A percentile compares a stretch with the other conserved stretches of the same genome.
These are phyloP conservation scores for Malus domestica DNA, from an alignment of 306 rosid genomes.

Conservation along the genomic window ASM211411v1 NC_041803.1:3807001-3807500, in stretches of 20 bases:
- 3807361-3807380: slow-evolving; percentile 86
- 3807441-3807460: slow-evolving; percentile 96
- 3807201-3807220: background rate
- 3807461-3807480: slow-evolving; percentile 36
- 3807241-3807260: background rate
- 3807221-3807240: background rate
- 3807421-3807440: slow-evolving; percentile 86
- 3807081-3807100: slow-evolving; percentile 77
- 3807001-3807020: background rate
- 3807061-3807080: slow-evolving; percentile 57
- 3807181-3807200: background rate
- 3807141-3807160: slow-evolving; percentile 85
- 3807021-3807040: background rate
- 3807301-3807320: slow-evolving; percentile 17
- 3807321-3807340: slow-evolving; percentile 87
- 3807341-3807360: slow-evolving; percentile 98
- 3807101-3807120: slow-evolving; percentile 79
- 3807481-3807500: background rate
- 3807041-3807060: background rate
- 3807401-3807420: slow-evolving; percentile 90
- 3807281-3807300: background rate
- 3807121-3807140: slow-evolving; percentile 91
- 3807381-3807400: slow-evolving; percentile 95
- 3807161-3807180: slow-evolving; percentile 90
- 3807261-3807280: background rate